phyloP scores from a whole-genome alignment of 345 rosid species.

The Sapria himalayana region DNA sequence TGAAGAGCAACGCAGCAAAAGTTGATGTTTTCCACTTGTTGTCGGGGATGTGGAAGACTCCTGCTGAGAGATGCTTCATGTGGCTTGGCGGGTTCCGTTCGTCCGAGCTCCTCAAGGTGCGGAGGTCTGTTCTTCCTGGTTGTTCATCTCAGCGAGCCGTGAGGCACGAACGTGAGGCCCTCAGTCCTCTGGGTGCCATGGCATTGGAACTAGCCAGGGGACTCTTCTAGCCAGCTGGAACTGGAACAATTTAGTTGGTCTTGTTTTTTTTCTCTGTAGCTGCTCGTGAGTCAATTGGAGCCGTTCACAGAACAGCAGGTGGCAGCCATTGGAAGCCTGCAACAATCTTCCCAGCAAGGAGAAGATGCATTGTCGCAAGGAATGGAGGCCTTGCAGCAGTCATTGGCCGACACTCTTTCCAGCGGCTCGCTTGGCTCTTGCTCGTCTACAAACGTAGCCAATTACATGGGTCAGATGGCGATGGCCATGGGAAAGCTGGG shows the following conservation, averaged over 20 bases:
- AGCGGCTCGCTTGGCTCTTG: constrained; percentile 74
- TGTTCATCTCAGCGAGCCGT: too few relatives aligned
- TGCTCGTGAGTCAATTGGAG: constrained; percentile 72
- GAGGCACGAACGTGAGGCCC: too few relatives aligned
- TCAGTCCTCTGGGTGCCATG: too few relatives aligned
- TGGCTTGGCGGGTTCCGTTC: constrained; percentile 99
- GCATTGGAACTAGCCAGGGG: too few relatives aligned
- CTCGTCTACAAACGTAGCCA: constrained; percentile 72
- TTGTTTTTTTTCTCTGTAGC: too few relatives aligned
- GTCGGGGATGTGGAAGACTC: constrained; percentile 99
- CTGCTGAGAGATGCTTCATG: constrained; percentile 95
- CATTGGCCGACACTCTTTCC: constrained; percentile 74
- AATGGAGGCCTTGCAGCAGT: constrained; percentile 95
- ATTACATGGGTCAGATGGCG: constrained; percentile 99
- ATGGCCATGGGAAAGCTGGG: constrained; percentile 99
- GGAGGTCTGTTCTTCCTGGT: constrained; percentile 3
- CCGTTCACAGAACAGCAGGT: constrained; percentile 92
- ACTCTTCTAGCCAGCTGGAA: too few relatives aligned
- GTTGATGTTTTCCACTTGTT: constrained; percentile 90
- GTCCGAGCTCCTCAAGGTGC: constrained; percentile 90
- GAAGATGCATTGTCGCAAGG: constrained; percentile 99
- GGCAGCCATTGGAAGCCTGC: constrained; percentile 52
- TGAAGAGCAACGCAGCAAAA: constrained; percentile 86
- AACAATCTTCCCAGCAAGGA: constrained; percentile 96
- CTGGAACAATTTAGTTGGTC: too few relatives aligned